Evolutionary conservation across 805 yeast genomes (phyloP).

Genomic region (Metschnikowia santaceciliae): DNA sequence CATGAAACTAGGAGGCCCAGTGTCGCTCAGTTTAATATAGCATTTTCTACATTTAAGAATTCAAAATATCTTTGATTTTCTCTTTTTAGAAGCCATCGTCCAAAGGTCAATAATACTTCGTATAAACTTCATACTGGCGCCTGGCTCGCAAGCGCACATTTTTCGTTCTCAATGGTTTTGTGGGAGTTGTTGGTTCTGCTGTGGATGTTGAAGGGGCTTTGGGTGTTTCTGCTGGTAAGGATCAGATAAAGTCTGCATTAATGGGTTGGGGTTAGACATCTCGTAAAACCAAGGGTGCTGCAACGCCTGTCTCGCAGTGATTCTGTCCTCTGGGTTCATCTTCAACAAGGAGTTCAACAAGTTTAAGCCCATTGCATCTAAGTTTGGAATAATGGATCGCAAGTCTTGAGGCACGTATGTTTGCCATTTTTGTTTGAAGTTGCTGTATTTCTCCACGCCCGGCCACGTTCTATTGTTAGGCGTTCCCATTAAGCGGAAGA

Average conservation of each 20-base stretch:
- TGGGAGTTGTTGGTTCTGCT: constrained; percentile 4
- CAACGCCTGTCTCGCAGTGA: constrained; percentile 57
- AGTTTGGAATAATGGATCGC: constrained; percentile 59
- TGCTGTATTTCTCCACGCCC: constrained; percentile 85
- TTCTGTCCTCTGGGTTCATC: constrained; percentile 59
- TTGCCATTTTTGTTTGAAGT: constrained; percentile 80
- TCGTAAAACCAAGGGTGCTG: constrained; percentile 83
- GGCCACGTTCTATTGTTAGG: constrained; percentile 98
- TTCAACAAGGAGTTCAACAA: constrained; percentile 56
- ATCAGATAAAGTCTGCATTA: constrained; percentile 30
- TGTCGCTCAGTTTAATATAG: constrained; percentile 11
- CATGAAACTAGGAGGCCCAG: constrained; percentile 13
- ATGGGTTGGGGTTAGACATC: constrained; percentile 43
- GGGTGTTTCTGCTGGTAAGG: constrained; percentile 22
- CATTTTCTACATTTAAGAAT: background rate
- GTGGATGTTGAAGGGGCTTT: background rate
- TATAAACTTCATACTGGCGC: background rate
- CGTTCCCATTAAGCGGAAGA: constrained; percentile 92
- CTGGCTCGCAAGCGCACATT: constrained; percentile 1
- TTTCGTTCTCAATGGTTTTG: background rate
- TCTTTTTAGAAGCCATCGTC: background rate
- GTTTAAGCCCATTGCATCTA: constrained; percentile 67
- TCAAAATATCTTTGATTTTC: background rate
- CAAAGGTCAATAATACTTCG: background rate
- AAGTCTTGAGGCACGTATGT: constrained; percentile 87